Evolutionary conservation across 306 rosid species (phyloP).

Genomic region (Gastrolobium bilobum): DNA sequence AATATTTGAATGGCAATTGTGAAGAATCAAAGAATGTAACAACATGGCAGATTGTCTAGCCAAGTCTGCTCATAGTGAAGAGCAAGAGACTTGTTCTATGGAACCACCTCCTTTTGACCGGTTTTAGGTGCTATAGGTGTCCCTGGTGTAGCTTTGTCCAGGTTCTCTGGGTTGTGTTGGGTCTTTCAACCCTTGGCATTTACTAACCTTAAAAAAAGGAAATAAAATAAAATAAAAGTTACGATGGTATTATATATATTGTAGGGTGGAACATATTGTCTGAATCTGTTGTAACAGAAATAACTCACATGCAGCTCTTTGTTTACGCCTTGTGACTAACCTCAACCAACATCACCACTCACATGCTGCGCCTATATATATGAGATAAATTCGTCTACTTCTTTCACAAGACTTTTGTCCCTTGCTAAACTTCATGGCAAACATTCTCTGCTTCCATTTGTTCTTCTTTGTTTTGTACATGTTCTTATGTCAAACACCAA

Average conservation of each 20-base stretch:
- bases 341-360: slow-evolving; percentile 28
- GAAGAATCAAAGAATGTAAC: not conserved
- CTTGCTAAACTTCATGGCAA: slow-evolving; percentile 51
- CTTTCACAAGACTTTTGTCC: slow-evolving; percentile 36
- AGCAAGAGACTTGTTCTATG: not conserved
- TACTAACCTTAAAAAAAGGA: not conserved
- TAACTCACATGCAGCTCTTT: slow-evolving; percentile 48
- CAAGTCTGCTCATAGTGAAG: not conserved
- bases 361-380: slow-evolving; percentile 39
- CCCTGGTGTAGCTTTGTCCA: not conserved
- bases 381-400: not conserved
- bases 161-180: not conserved
- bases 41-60: not conserved
- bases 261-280: not conserved
- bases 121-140: not conserved
- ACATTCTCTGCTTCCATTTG: slow-evolving; percentile 39
- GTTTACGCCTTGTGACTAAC: slow-evolving; percentile 51
- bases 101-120: not conserved
- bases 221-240: not conserved
- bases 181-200: slow-evolving; percentile 28
- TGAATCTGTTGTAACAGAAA: slow-evolving; percentile 33
- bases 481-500: slow-evolving; percentile 39
- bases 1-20: slow-evolving; percentile 15
- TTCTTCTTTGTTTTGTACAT: slow-evolving; percentile 29
- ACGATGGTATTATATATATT: not conserved